A percentile compares a stretch with the other conserved stretches of the same genome.
Evolutionary conservation across 2,329 filamentous ascomycete genomes (phyloP).

Genomic region (Cytospora piceae): DNA sequence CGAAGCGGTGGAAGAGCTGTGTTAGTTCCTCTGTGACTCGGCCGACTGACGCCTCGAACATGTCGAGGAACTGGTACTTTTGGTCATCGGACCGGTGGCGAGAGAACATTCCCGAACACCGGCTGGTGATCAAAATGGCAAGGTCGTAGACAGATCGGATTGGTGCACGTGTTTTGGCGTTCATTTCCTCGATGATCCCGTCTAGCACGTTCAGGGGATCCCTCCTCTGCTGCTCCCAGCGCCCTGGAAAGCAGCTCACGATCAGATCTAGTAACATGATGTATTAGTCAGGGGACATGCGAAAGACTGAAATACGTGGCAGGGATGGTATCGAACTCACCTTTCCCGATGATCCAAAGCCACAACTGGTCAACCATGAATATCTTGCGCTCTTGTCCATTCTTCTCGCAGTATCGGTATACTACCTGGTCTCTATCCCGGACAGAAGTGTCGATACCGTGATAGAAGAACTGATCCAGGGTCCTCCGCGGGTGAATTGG

Average conservation of each 20-base stretch:
- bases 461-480: slow-evolving; percentile 68
- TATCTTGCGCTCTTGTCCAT: slow-evolving; percentile 54
- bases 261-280: slow-evolving; percentile 53
- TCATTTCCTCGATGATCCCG: slow-evolving; percentile 66
- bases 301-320: neutral
- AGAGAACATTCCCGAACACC: slow-evolving; percentile 65
- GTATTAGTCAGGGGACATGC: neutral
- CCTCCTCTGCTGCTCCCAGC: slow-evolving; percentile 63
- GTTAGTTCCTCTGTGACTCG: slow-evolving; percentile 57
- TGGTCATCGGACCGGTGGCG: slow-evolving; percentile 61
- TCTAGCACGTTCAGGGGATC: slow-evolving; percentile 67
- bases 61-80: slow-evolving; percentile 67
- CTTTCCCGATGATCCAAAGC: slow-evolving; percentile 62
- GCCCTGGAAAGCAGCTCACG: slow-evolving; percentile 61
- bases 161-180: slow-evolving; percentile 63
- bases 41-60: slow-evolving; percentile 69
- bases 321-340: slow-evolving; percentile 29
- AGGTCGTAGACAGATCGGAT: slow-evolving; percentile 66
- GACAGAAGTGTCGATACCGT: slow-evolving; percentile 62
- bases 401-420: slow-evolving; percentile 56
- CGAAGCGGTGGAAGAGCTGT: slow-evolving; percentile 62
- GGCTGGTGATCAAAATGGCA: slow-evolving; percentile 62
- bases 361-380: slow-evolving; percentile 73
- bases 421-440: slow-evolving; percentile 68
- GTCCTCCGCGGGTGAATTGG: slow-evolving; percentile 64